A percentile compares a stretch with the other conserved stretches of the same genome.
These are phyloP conservation scores for Stentor coeruleus DNA, from an alignment of 73 alveolate species.

Conservation along the genomic window DNA sequence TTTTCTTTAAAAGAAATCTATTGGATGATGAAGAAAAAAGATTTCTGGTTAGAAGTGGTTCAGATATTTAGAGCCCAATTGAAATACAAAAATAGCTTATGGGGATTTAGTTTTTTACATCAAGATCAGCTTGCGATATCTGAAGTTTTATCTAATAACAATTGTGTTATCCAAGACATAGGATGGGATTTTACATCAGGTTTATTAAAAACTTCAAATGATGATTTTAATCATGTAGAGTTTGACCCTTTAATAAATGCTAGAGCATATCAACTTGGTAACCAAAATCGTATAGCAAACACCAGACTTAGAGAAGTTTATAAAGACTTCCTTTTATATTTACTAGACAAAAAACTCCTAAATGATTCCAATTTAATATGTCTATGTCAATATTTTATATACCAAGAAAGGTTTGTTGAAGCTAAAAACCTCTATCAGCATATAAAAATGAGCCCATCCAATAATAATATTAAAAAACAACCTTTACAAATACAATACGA, in stretches of 20 bases:
- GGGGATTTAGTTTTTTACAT: not conserved
- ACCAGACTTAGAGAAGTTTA: slow-evolving; percentile 33
- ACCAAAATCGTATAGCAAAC: slow-evolving; percentile 36
- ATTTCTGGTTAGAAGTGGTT: slow-evolving; percentile 60
- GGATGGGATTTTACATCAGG: slow-evolving; percentile 76
- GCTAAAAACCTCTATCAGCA: slow-evolving; percentile 33
- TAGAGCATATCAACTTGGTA: slow-evolving; percentile 83
- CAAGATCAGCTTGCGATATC: not conserved
- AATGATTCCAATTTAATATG: slow-evolving; percentile 38
- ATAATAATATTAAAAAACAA: not conserved
- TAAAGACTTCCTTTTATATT: slow-evolving; percentile 27
- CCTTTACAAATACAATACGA: slow-evolving; percentile 50
- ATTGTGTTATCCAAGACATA: slow-evolving; percentile 41
- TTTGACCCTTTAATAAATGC: slow-evolving; percentile 88
- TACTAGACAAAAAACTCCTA: slow-evolving; percentile 26
- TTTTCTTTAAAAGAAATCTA: slow-evolving; percentile 42
- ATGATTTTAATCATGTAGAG: slow-evolving; percentile 70
- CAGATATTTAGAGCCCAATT: slow-evolving; percentile 61
- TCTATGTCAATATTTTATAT: slow-evolving; percentile 35
- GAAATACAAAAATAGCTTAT: not conserved
- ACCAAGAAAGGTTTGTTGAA: slow-evolving; percentile 42
- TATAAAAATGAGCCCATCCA: not conserved
- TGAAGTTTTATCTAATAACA: not conserved
- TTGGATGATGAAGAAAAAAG: slow-evolving; percentile 63
- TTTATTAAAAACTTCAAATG: slow-evolving; percentile 57